Percentiles rank a stretch among this genome's conserved stretches.
Conservation (phyloP, 225 moss, liverwort and hornwort species). For the Pseudisothecium myosuroides region DNA sequence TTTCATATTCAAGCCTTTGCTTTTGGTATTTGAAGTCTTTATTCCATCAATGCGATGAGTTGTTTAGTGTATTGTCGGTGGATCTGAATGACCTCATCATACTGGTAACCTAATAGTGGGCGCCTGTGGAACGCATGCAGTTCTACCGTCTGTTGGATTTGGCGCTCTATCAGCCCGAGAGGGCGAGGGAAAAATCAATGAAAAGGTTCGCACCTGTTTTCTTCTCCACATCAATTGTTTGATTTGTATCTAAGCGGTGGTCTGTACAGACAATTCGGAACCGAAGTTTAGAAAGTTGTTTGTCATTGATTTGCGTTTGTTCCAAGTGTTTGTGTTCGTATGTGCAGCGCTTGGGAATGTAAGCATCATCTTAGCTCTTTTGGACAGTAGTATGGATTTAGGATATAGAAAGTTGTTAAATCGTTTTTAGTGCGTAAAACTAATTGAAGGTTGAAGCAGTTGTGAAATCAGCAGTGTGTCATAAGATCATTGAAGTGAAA, state of each 20-base stretch:
- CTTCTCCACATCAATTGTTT: neutral
- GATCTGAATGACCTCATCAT: neutral
- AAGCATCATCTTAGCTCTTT: neutral
- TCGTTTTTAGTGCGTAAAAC: neutral
- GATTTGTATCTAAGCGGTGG: neutral
- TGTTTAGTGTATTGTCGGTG: neutral
- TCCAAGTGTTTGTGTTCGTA: neutral
- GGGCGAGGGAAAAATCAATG: conserved; percentile 78
- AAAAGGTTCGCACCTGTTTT: conserved; percentile 50
- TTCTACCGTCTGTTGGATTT: conserved; percentile 81
- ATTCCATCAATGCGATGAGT: neutral
- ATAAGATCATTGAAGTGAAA: neutral
- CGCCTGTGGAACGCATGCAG: conserved; percentile 21
- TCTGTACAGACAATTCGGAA: neutral
- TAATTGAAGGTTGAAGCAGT: neutral
- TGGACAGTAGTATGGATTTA: neutral
- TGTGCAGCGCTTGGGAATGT: neutral
- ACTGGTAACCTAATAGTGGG: neutral
- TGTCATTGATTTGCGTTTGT: neutral
- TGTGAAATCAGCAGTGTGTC: neutral
- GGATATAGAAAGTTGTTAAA: neutral
- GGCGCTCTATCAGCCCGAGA: conserved; percentile 79
- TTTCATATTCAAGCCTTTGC: neutral
- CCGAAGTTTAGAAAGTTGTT: neutral
- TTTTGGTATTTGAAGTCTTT: neutral